Base-by-base conservation (phyloP, 2,329 filamentous ascomycete genomes). In the Coleophoma eucalyptorum region DNA sequence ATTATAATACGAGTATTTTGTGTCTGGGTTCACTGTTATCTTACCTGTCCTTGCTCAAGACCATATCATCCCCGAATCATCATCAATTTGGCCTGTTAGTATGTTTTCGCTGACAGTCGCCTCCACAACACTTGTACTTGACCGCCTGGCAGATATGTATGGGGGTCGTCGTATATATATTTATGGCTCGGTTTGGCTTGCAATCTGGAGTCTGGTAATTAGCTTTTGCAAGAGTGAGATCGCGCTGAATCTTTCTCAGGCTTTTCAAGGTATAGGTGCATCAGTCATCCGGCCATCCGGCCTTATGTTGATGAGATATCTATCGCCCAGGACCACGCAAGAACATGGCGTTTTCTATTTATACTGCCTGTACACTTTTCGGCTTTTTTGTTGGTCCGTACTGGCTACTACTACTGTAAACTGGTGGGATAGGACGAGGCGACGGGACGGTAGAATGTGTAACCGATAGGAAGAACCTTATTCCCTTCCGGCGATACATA, bases 231-330 rank as follows among this genome's bases (percentile, higher is more conserved):
- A 73, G 49, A 85, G 80, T 67, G 78, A 84, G 53, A 66, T 81
- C 47, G 88, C 90, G 83, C 74, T 92, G 54, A 86, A 90, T 57
- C 72, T 87, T 49, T 87, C 84, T 63, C 84, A 89, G 48, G 87
- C 87, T 8, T 69, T 91, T 41, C 87, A 90, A 66, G 89, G 89
- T 0, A 69, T 93, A 10, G 89, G 87, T 1, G 77, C 86, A 2
- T 86, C 87, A 1, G 86, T 87, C 0, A 89, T 87, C 53, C 66
- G 90, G 13, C 86, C 86, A 0, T 81, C 83, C 0, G 80, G 84
- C 1, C 77, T 90, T 50, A 84, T 84, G 69, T 71, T 89, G 11
- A 69, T 88, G 1, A 84, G 84, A 1, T 45, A 78, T 74, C 3
- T 89, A 89, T 62, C 75, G 84, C 4, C 84, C 86, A 0, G 84